Evolutionary conservation across 495 filamentous ascomycete genomes (phyloP).

Genomic region (Penicillium coffeae): DNA sequence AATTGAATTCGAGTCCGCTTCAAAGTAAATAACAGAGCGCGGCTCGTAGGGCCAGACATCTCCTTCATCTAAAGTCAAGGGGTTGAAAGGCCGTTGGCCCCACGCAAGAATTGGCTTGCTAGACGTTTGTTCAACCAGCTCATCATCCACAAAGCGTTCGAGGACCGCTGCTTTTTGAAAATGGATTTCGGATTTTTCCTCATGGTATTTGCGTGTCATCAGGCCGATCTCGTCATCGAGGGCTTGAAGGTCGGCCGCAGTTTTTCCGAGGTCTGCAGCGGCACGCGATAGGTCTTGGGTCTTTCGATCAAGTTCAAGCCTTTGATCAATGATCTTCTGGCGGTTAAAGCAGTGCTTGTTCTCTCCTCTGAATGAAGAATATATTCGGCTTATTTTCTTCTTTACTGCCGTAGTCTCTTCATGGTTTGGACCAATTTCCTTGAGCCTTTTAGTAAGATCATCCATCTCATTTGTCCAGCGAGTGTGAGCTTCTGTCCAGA

Average conservation of each 20-base stretch:
- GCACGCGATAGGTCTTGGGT: conserved; percentile 26
- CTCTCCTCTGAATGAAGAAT: conserved; percentile 24
- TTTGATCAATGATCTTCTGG: conserved; percentile 23
- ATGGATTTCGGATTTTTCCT: conserved; percentile 18
- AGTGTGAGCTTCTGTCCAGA: background rate
- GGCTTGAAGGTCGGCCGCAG: conserved; percentile 28
- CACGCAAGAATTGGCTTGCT: conserved; percentile 45
- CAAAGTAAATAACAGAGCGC: conserved; percentile 33
- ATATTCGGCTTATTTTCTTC: background rate
- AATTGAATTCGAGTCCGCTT: conserved; percentile 26
- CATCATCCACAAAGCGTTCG: conserved; percentile 19
- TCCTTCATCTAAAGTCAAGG: conserved; percentile 41
- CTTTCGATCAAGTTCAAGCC: conserved; percentile 24
- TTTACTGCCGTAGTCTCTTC: background rate
- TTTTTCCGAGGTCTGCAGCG: conserved; percentile 26
- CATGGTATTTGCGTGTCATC: conserved; percentile 1
- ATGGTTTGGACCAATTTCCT: background rate
- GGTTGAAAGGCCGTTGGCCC: conserved; percentile 61
- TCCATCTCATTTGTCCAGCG: background rate
- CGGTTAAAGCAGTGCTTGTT: conserved; percentile 22
- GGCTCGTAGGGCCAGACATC: conserved; percentile 54
- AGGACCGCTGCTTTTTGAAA: conserved; percentile 9
- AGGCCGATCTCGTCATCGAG: conserved; percentile 20
- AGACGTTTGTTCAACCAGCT: no score
- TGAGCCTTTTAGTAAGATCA: background rate